phyloP scores from a whole-genome alignment of 768 basidiomycete species.

The Suillus bovinus region DNA sequence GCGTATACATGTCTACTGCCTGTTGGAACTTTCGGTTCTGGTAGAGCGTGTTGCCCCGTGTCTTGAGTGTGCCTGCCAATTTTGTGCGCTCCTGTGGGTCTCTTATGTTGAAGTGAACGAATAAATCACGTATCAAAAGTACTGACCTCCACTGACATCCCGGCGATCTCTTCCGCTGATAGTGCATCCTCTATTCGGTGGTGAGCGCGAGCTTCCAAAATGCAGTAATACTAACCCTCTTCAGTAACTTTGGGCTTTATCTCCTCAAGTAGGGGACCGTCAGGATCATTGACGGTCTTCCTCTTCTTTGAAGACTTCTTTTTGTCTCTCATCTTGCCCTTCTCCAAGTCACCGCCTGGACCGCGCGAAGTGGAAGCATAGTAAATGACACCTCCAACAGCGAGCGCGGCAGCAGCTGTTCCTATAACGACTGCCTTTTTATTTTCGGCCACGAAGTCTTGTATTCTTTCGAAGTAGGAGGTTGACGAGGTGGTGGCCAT shows the following conservation, averaged over 20 bases:
- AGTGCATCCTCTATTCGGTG: conserved; percentile 41
- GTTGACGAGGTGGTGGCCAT: conserved; percentile 23
- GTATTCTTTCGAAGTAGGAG: conserved; percentile 59
- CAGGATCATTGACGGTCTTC: conserved; percentile 53
- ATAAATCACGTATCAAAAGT: conserved; percentile 9
- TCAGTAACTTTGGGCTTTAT: conserved; percentile 45
- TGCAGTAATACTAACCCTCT: conserved; percentile 25
- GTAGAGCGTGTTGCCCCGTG: conserved; percentile 73
- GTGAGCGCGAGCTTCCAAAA: conserved; percentile 2
- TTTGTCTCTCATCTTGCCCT: conserved; percentile 50
- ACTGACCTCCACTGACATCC: conserved; percentile 58
- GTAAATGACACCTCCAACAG: conserved; percentile 75
- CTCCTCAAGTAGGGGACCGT: conserved; percentile 85
- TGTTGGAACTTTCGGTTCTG: conserved; percentile 56
- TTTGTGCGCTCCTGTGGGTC: conserved; percentile 58
- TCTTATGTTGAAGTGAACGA: neutral
- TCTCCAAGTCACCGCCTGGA: conserved; percentile 41
- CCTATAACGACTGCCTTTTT: conserved; percentile 74
- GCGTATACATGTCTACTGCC: conserved; percentile 69
- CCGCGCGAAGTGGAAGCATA: conserved; percentile 52
- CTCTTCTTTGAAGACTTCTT: conserved; percentile 59
- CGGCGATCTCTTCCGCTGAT: conserved; percentile 55
- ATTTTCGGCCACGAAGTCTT: conserved; percentile 73
- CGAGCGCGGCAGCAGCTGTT: conserved; percentile 68
- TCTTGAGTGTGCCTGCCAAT: conserved; percentile 64